Conservation (phyloP, 305 asterid genomes). For the Solanum hybrid region DNA sequence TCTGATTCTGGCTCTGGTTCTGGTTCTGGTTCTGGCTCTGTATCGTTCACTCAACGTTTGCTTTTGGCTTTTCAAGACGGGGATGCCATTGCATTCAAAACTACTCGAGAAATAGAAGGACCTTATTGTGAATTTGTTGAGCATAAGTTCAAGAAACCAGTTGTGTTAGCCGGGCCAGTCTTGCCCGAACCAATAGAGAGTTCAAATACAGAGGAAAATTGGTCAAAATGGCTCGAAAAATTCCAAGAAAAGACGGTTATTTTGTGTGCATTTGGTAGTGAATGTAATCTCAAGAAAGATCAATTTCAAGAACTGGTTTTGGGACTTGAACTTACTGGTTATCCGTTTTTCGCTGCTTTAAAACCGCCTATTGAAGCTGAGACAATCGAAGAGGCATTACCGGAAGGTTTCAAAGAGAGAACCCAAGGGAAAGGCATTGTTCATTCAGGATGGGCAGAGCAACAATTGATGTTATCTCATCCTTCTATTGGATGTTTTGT, state of each 20-base stretch:
- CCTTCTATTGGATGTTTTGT: constrained; percentile 71
- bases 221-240: constrained; percentile 36
- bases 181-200: constrained; percentile 29
- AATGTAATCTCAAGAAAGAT: constrained; percentile 32
- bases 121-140: constrained; percentile 28
- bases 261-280: constrained; percentile 63
- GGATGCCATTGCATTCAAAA: constrained; percentile 50
- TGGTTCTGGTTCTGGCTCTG: background rate
- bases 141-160: constrained; percentile 33
- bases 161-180: constrained; percentile 49
- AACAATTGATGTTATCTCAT: constrained; percentile 50
- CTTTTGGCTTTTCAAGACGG: constrained; percentile 25
- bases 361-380: constrained; percentile 47
- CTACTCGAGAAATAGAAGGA: constrained; percentile 57
- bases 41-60: constrained; percentile 33
- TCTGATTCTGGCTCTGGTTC: background rate
- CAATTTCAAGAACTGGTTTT: constrained; percentile 55
- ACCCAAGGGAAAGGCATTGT: constrained; percentile 35
- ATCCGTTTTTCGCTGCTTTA: constrained; percentile 53
- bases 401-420: constrained; percentile 37
- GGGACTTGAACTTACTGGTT: constrained; percentile 55
- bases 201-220: constrained; percentile 24
- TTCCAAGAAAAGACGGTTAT: constrained; percentile 32
- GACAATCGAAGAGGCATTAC: constrained; percentile 47
- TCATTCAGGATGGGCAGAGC: constrained; percentile 60